Conservation (phyloP, 179 eudicot genomes). For the Silene noctiflora region DNA sequence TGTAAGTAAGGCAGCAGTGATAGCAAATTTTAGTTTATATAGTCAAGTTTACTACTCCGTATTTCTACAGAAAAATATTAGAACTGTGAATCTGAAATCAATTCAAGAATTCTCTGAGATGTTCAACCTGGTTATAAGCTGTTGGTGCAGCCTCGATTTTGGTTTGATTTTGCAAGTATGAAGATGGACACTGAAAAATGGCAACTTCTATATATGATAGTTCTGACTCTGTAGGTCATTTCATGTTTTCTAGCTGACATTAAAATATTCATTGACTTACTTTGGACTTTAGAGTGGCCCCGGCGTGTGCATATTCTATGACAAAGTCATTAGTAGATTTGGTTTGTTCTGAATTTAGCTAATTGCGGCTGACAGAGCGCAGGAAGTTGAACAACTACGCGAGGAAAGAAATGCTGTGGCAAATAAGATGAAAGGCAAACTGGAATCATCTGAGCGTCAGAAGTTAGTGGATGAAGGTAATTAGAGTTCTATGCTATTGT, state of each 20-base stretch:
- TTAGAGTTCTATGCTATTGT: constrained; percentile 4
- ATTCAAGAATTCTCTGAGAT: neutral
- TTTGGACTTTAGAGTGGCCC: neutral
- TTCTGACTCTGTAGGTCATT: neutral
- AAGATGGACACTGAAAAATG: neutral
- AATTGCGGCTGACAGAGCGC: constrained; percentile 78
- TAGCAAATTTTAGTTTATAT: neutral
- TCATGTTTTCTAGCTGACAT: neutral
- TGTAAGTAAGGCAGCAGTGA: neutral
- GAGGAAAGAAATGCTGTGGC: constrained; percentile 90
- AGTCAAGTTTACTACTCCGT: neutral
- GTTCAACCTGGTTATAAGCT: constrained; percentile 9
- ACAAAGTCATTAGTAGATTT: constrained; percentile 14
- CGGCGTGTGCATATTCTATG: neutral
- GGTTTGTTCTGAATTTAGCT: constrained; percentile 55
- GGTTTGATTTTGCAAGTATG: neutral
- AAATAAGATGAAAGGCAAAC: constrained; percentile 85
- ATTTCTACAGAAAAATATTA: no score
- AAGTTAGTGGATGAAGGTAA: constrained; percentile 85
- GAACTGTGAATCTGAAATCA: constrained; percentile 1
- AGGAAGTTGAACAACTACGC: constrained; percentile 94
- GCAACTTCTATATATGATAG: neutral
- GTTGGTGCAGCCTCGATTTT: neutral
- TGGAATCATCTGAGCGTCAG: constrained; percentile 77
- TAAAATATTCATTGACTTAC: neutral